Conservation (phyloP, 1,284 basidiomycete species). For the Rhodotorula sp. region DNA sequence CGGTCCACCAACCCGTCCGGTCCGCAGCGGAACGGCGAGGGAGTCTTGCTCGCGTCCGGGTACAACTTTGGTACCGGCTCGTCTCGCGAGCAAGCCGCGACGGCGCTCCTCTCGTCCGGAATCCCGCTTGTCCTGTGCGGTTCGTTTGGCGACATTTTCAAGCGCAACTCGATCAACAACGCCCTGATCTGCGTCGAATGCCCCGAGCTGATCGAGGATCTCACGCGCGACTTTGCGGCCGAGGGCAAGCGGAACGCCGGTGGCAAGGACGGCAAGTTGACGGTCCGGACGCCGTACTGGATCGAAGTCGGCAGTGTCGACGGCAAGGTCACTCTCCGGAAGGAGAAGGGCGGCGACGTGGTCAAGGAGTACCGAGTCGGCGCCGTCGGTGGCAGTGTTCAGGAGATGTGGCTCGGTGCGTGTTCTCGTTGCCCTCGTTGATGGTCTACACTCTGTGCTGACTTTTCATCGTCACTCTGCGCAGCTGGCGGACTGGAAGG, state of each 20-base stretch:
- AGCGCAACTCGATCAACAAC: conserved; percentile 98
- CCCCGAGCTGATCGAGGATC: conserved; percentile 79
- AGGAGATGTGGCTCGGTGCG: conserved; percentile 65
- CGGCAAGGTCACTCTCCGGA: conserved; percentile 58
- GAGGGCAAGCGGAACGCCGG: conserved; percentile 72
- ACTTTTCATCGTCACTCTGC: not conserved
- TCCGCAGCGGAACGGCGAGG: conserved; percentile 50
- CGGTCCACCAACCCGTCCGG: conserved; percentile 13
- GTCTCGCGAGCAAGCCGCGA: conserved; percentile 97
- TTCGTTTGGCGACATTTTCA: conserved; percentile 98
- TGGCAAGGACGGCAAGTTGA: conserved; percentile 72
- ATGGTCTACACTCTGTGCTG: not conserved
- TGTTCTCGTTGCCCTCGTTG: not conserved
- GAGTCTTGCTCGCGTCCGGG: conserved; percentile 82
- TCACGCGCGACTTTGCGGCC: conserved; percentile 71
- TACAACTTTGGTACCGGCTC: conserved; percentile 99
- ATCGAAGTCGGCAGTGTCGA: conserved; percentile 68
- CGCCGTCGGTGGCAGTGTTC: conserved; percentile 81
- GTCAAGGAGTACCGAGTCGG: conserved; percentile 65
- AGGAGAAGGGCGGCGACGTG: conserved; percentile 54
- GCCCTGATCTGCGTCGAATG: conserved; percentile 93
- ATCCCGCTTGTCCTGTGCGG: conserved; percentile 91
- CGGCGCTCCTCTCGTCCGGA: conserved; percentile 90
- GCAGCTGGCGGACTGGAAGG: conserved; percentile 55
- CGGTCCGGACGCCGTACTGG: conserved; percentile 67